Evolutionary conservation across 768 basidiomycete genomes (phyloP), one percentile per base, ranked within the genome.

Genomic region (Thelephora aurantiotincta): DNA sequence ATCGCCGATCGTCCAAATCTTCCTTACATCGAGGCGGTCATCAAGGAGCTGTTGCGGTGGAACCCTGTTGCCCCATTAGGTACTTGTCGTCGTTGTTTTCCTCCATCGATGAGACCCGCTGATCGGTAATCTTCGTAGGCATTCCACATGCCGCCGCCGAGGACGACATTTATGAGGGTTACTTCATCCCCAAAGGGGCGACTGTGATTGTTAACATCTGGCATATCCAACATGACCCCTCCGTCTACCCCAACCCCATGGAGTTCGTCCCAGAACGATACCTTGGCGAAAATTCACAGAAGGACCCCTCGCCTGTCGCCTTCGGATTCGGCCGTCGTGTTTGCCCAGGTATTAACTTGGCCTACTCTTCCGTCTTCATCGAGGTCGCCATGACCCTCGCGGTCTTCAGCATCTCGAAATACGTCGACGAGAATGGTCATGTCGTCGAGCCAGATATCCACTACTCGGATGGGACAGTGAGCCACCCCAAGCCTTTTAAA

Each of bases 221-320:
- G 54, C 46, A 13, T 19, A 18, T 26, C 16, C 54, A 60, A 7
- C 65, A 65, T 33, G 64, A 73, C 38, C 58, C 59, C 38, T 51
- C 55, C 16, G 55, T 61, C 4, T 75, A 69, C 47, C 51, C 60
- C 1, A 53, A 70, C 36, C 70, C 74, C 3, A 54, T 63, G 5
- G 52, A 54, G 11, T 75, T 71, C 53, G 51, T 54, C 1, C 74
- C 72, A 11, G 64, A 66, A 16, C 61, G 72, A 11, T 74, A 65
- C 42, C 52, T 70, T 14, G 18, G 18, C 16, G 38, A 41, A 11
- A 41, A 41, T 14, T 14, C 38, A 14, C 16, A 5, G 18, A 18
- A 16, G 16, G 18, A 41, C 18, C 38, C 38, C 7, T 9, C 22
- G 9, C 38, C 38, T 41, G 14, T 18, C 16, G 38, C 38, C 7